phyloP scores from a whole-genome alignment of 495 filamentous ascomycete genomes.

The Neurospora discreta region DNA sequence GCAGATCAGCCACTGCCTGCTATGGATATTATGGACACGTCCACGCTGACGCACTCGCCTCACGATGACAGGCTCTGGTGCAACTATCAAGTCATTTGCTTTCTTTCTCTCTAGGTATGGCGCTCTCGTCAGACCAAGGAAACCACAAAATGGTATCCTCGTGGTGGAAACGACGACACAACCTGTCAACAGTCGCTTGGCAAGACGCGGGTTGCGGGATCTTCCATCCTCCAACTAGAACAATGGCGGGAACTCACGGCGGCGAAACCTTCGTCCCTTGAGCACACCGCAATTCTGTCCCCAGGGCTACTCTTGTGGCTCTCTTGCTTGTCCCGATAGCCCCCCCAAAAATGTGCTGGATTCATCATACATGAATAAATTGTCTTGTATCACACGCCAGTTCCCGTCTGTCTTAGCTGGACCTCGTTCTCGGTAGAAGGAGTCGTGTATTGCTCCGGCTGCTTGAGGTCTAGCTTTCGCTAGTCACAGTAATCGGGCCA shows the following conservation, averaged over 20 bases:
- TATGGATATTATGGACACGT: not conserved
- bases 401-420: not conserved
- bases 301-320: not conserved
- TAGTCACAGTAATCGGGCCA: not conserved
- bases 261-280: not conserved
- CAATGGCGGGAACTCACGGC: not conserved
- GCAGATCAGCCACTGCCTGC: not conserved
- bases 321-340: not conserved
- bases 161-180: not conserved
- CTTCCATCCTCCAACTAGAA: not conserved
- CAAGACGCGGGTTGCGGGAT: not conserved
- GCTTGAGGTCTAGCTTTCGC: not conserved
- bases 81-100: not conserved
- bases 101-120: not conserved
- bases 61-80: not conserved
- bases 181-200: not conserved
- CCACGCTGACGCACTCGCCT: not conserved
- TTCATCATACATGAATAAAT: not conserved
- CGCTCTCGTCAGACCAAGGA: not conserved
- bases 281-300: not conserved
- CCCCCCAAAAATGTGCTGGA: not conserved
- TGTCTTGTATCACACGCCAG: not conserved
- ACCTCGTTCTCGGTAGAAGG: not conserved
- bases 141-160: not conserved
- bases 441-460: not conserved